Evolutionary conservation across 2,329 filamentous ascomycete genomes (phyloP).

Genomic region (Laburnicola sp.): DNA sequence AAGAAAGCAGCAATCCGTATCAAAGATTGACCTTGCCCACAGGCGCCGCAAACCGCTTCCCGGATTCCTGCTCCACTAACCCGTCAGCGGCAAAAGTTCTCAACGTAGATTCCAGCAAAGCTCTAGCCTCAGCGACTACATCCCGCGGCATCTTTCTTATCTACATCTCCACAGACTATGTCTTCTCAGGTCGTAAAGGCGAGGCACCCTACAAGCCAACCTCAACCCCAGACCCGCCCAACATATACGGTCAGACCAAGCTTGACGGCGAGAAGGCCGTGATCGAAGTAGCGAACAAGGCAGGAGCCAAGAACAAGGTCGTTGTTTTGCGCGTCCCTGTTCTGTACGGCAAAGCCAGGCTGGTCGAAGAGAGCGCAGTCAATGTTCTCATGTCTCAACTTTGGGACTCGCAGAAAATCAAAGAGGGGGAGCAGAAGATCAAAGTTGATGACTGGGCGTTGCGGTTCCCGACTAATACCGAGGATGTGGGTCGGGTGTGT

Average conservation of each 20-base stretch:
- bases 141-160: slow-evolving; percentile 65
- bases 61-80: slow-evolving; percentile 81
- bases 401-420: slow-evolving; percentile 69
- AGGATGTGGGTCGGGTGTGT: slow-evolving; percentile 80
- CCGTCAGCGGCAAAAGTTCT: slow-evolving; percentile 72
- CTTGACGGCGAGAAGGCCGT: slow-evolving; percentile 72
- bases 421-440: slow-evolving; percentile 55
- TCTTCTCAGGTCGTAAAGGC: slow-evolving; percentile 73
- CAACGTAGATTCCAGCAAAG: slow-evolving; percentile 72
- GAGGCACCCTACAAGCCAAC: slow-evolving; percentile 79
- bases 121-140: slow-evolving; percentile 68
- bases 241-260: slow-evolving; percentile 77
- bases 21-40: background rate
- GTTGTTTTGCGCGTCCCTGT: slow-evolving; percentile 80
- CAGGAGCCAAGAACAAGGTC: slow-evolving; percentile 24
- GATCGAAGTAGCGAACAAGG: slow-evolving; percentile 57
- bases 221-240: slow-evolving; percentile 68
- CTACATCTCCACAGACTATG: slow-evolving; percentile 83
- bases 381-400: slow-evolving; percentile 78
- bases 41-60: slow-evolving; percentile 87
- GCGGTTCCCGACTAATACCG: slow-evolving; percentile 85
- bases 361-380: slow-evolving; percentile 75
- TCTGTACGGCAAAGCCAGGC: slow-evolving; percentile 72
- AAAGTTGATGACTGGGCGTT: slow-evolving; percentile 86
- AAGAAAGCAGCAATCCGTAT: background rate